Percentiles rank a stretch among this genome's conserved stretches.
Evolutionary conservation across 495 filamentous ascomycete species (phyloP).

Genomic region (Rhypophila decipiens): DNA sequence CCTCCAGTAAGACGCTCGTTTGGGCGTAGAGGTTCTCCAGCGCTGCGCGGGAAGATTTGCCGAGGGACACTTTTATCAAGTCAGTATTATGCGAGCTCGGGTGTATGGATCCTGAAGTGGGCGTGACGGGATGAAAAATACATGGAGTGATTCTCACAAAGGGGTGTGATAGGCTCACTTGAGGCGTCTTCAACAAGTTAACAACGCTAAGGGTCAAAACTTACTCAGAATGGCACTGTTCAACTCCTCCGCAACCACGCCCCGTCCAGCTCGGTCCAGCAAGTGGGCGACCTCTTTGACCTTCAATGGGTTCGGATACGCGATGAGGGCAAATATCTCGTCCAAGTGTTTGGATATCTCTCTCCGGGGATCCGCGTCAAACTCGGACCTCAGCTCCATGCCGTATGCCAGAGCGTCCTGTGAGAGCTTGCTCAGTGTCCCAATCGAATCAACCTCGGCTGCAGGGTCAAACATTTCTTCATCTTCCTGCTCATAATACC

Average conservation of each 20-base stretch:
- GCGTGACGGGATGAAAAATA: too few relatives aligned
- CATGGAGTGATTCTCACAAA: too few relatives aligned
- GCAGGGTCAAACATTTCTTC: constrained; percentile 68
- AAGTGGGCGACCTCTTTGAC: constrained; percentile 72
- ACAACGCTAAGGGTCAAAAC: constrained; percentile 24
- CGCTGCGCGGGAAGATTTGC: constrained; percentile 81
- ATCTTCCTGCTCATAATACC: constrained; percentile 38
- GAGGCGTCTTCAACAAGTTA: too few relatives aligned
- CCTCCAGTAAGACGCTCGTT: constrained; percentile 75
- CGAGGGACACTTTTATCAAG: constrained; percentile 64
- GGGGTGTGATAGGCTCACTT: too few relatives aligned
- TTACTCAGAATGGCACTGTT: constrained; percentile 90
- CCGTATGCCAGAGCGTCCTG: constrained; percentile 74
- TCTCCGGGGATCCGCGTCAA: constrained; percentile 57
- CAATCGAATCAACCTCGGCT: constrained; percentile 38
- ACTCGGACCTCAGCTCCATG: constrained; percentile 69
- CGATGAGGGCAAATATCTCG: constrained; percentile 84
- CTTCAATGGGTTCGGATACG: constrained; percentile 73
- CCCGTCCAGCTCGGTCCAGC: constrained; percentile 67
- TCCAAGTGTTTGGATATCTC: constrained; percentile 68
- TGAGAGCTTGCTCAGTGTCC: constrained; percentile 48
- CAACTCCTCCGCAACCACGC: constrained; percentile 84
- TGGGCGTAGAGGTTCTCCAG: constrained; percentile 84
- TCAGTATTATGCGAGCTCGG: constrained; percentile 17
- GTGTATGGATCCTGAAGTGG: too few relatives aligned